Conservation (phyloP, 441 rosid genomes). For the Heliophila coronopifolia region DNA sequence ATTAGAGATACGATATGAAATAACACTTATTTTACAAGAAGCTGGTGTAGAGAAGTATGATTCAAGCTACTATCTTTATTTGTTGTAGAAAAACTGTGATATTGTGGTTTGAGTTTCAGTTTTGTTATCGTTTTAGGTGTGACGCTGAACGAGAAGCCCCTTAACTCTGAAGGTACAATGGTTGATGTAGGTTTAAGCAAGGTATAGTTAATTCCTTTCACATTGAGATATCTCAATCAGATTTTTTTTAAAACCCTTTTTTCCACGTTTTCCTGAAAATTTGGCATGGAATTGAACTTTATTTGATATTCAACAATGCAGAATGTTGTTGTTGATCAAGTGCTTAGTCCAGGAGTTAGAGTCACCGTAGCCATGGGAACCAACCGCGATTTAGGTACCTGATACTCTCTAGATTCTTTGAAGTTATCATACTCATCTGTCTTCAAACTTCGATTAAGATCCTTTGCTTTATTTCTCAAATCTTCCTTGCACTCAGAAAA, state of each 20-base stretch:
- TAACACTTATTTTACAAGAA: background rate
- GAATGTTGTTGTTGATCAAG: slow-evolving; percentile 67
- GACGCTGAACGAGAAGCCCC: slow-evolving; percentile 48
- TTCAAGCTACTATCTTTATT: background rate
- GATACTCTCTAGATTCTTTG: slow-evolving; percentile 31
- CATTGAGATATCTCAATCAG: background rate
- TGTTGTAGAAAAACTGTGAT: background rate
- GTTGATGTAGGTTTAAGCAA: slow-evolving; percentile 89
- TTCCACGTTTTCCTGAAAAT: background rate
- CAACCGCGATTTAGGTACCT: slow-evolving; percentile 52
- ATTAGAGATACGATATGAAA: slow-evolving; percentile 1
- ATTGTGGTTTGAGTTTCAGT: background rate
- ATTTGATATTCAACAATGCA: slow-evolving; percentile 36
- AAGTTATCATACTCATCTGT: background rate
- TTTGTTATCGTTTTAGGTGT: slow-evolving; percentile 44
- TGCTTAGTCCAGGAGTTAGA: slow-evolving; percentile 67
- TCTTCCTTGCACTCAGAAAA: background rate
- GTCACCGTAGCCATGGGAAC: slow-evolving; percentile 89
- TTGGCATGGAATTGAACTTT: background rate
- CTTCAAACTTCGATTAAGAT: background rate
- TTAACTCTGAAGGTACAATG: slow-evolving; percentile 43
- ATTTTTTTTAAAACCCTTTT: background rate
- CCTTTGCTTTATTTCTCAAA: background rate
- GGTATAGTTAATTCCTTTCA: slow-evolving; percentile 37
- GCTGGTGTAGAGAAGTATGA: background rate